Evolutionary conservation across 78 protist species (phyloP).

Genomic region (Guillardia theta): DNA sequence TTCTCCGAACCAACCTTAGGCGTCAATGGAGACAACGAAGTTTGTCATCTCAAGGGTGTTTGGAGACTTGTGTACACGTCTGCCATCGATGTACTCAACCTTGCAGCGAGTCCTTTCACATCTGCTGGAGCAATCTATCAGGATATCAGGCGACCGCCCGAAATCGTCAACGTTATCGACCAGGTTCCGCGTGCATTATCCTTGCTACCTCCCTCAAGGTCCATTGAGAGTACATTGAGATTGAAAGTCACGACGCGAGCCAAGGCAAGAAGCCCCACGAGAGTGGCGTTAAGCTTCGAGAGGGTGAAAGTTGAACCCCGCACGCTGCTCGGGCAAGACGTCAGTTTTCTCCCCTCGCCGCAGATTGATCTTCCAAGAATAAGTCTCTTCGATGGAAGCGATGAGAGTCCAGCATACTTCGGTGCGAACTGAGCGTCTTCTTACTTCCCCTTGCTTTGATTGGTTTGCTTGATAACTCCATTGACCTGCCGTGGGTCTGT

Average conservation of each 20-base stretch:
- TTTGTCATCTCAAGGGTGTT: background rate
- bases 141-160: background rate
- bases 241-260: background rate
- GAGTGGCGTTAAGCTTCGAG: too few species aligned
- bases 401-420: background rate
- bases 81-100: background rate
- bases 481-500: background rate
- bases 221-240: background rate
- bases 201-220: background rate
- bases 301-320: background rate
- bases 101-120: background rate
- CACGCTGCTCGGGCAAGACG: background rate
- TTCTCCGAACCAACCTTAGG: background rate
- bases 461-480: background rate
- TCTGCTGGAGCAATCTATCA: background rate
- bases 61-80: background rate
- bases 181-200: background rate
- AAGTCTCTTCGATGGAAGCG: background rate
- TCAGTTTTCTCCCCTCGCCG: background rate
- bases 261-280: too few species aligned
- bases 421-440: too few species aligned
- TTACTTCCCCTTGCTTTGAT: too few species aligned
- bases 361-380: background rate
- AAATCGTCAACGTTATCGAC: background rate
- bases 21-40: background rate